phyloP scores from a whole-genome alignment of 495 filamentous ascomycete genomes.

The Penicillium bovifimosum region DNA sequence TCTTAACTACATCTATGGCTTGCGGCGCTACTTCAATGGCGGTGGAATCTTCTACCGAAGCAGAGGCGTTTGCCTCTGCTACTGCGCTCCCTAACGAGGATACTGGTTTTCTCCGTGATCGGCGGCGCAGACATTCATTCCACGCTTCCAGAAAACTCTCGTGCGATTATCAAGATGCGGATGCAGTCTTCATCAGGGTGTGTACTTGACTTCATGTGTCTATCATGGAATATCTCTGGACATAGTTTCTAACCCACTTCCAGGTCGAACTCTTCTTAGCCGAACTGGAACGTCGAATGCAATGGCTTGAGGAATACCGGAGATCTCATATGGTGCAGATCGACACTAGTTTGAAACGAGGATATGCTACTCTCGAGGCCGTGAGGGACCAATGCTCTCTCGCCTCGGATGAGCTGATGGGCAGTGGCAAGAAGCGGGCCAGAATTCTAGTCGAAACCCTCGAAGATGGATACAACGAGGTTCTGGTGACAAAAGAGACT shows the following conservation, averaged over 20 bases:
- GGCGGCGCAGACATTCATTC: constrained; percentile 60
- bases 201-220: constrained; percentile 1
- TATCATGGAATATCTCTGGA: neutral
- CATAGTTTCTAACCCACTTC: constrained; percentile 9
- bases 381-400: constrained; percentile 83
- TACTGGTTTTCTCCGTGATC: constrained; percentile 36
- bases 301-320: constrained; percentile 83
- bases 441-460: constrained; percentile 89
- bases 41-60: constrained; percentile 37
- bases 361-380: constrained; percentile 78
- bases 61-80: constrained; percentile 25
- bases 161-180: constrained; percentile 57
- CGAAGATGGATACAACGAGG: constrained; percentile 85
- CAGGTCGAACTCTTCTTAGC: constrained; percentile 86
- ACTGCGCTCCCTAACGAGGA: constrained; percentile 32
- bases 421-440: constrained; percentile 75
- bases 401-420: constrained; percentile 87
- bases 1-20: constrained; percentile 31
- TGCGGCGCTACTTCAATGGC: constrained; percentile 43
- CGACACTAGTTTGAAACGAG: constrained; percentile 73
- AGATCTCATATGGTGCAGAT: constrained; percentile 74
- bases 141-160: constrained; percentile 55
- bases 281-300: constrained; percentile 78
- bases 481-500: constrained; percentile 76
- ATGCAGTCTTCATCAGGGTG: constrained; percentile 62